Conservation (phyloP, 805 yeast genomes). For the Barnettozyma salicaria region DNA sequence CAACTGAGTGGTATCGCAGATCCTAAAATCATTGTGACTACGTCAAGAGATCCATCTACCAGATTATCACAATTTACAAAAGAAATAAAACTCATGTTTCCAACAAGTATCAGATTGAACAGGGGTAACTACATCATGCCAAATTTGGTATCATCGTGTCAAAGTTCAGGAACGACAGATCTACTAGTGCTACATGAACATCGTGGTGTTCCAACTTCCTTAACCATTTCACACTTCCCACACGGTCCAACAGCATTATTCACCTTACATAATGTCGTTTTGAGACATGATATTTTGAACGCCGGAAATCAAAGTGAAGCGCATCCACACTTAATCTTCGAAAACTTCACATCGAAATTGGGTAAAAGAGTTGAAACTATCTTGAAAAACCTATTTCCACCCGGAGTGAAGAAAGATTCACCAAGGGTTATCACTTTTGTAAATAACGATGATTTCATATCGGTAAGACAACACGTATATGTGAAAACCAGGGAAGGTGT, state of each 20-base stretch:
- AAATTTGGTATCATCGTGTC: conserved; percentile 76
- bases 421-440: conserved; percentile 91
- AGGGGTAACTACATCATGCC: conserved; percentile 91
- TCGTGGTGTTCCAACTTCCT: conserved; percentile 94
- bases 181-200: conserved; percentile 87
- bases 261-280: conserved; percentile 87
- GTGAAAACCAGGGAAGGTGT: conserved; percentile 84
- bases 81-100: conserved; percentile 84
- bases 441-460: conserved; percentile 84
- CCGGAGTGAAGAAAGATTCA: conserved; percentile 89
- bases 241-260: conserved; percentile 97
- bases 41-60: conserved; percentile 86
- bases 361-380: conserved; percentile 80
- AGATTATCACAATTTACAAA: conserved; percentile 86
- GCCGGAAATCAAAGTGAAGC: conserved; percentile 87
- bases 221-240: conserved; percentile 92
- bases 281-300: conserved; percentile 86
- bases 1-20: conserved; percentile 83
- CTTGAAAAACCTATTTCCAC: conserved; percentile 87
- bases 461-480: conserved; percentile 92
- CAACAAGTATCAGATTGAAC: conserved; percentile 81
- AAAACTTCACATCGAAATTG: conserved; percentile 72
- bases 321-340: conserved; percentile 90
- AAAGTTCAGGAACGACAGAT: conserved; percentile 76
- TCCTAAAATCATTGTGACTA: conserved; percentile 87